Conservation (phyloP, 164 flowering plant species). For the Echeveria elegans region DNA sequence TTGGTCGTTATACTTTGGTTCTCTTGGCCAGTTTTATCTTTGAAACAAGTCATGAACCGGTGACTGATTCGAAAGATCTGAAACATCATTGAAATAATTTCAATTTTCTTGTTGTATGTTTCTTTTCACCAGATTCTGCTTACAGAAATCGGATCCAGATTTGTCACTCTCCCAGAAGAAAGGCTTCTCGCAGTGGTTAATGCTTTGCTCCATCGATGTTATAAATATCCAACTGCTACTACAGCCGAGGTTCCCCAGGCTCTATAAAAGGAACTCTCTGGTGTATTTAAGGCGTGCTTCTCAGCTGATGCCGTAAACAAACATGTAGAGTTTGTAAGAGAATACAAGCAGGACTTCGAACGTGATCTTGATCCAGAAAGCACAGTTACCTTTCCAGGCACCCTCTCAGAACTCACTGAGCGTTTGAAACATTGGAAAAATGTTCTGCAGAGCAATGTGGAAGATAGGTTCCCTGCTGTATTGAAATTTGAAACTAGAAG, state of each 20-base stretch:
- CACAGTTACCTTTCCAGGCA: slow-evolving; percentile 75
- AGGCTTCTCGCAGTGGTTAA: slow-evolving; percentile 95
- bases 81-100: neutral
- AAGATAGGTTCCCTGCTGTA: slow-evolving; percentile 95
- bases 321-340: slow-evolving; percentile 97
- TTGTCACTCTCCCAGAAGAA: slow-evolving; percentile 97
- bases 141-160: slow-evolving; percentile 95
- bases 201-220: slow-evolving; percentile 93
- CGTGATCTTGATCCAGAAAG: slow-evolving; percentile 98
- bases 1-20: neutral
- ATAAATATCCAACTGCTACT: slow-evolving; percentile 95
- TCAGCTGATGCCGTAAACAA: slow-evolving; percentile 98
- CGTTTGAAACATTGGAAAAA: slow-evolving; percentile 97
- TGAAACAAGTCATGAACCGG: neutral
- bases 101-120: neutral
- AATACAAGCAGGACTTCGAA: slow-evolving; percentile 96
- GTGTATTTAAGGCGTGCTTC: slow-evolving; percentile 97
- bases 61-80: neutral
- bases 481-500: slow-evolving; percentile 93
- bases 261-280: slow-evolving; percentile 97
- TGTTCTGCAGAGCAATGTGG: slow-evolving; percentile 93
- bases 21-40: neutral
- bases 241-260: slow-evolving; percentile 97
- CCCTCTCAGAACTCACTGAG: slow-evolving; percentile 87
- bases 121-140: slow-evolving; percentile 54